Evolutionary conservation across 345 rosid species (phyloP), one percentile per base, ranked within the genome.

Genomic region (Salix koriyanagi): DNA sequence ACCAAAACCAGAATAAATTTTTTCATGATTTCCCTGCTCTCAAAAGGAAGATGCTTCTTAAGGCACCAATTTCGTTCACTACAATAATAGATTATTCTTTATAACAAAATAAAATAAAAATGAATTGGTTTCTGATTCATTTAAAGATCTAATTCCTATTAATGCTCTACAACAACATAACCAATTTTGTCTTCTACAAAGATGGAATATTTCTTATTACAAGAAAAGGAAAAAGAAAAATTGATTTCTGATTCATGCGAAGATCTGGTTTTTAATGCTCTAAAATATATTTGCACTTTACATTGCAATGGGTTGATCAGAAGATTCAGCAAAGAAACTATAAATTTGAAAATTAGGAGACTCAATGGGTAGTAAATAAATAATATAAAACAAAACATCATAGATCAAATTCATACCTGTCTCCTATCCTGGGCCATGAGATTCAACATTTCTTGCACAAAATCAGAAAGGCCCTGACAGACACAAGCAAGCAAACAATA

Each of bases 381-480:
- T 34, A 34, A 34, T 34, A 34, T n/a, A 34, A 34, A 34, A 34
- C 4, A 14, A 46, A 46, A 12, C 4, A 46, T 46, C 16, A 44
- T 4, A 44, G 71, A 34, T 16, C 9, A 21, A n/a, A 30, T 19
- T 9, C 34, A 12, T 81, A 87, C 91, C 89, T 89, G 82, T 73
- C 65, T 73, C 54, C 76, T 81, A 8, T 80, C 73, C 68, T 87
- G 83, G 12, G 88, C 84, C 87, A 89, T 82, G 36, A 87, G 84
- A 77, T 83, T 79, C 32, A 76, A 5, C 83, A 90, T 81, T 82
- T 90, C 94, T 60, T 75, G 83, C 11, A 82, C 74, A 82, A 90
- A 90, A 73, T 86, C 91, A 32, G 72, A 85, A 36, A 87, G 84
- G 1, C 87, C 94, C 90, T 90, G 84, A 36, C 65, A 61, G 23